phyloP scores from a whole-genome alignment of 2,329 filamentous ascomycete species.

The Scleromitrula shiraiana region DNA sequence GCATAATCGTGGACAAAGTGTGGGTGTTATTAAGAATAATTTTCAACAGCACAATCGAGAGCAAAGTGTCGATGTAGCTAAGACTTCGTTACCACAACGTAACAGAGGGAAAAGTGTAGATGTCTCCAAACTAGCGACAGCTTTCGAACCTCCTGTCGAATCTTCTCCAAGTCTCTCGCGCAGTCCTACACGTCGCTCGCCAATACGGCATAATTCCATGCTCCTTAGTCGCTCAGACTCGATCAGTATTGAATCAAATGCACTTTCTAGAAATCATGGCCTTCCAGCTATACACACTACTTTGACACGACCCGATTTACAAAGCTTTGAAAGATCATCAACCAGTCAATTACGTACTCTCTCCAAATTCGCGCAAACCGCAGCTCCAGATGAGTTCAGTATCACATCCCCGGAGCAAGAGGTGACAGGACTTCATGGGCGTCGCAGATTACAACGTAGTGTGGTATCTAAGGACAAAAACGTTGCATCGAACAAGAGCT shows the following conservation, averaged over 20 bases:
- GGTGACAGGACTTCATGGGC: conserved; percentile 78
- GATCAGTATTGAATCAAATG: conserved; percentile 25
- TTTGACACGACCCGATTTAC: conserved; percentile 63
- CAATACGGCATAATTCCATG: conserved; percentile 50
- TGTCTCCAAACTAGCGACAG: conserved; percentile 8
- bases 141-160: conserved; percentile 6
- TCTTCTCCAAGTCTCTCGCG: conserved; percentile 1
- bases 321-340: conserved; percentile 77
- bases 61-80: conserved; percentile 55
- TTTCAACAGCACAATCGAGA: conserved; percentile 34
- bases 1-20: conserved; percentile 42
- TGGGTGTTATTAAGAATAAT: conserved; percentile 52
- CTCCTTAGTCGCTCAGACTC: conserved; percentile 51
- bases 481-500: conserved; percentile 38
- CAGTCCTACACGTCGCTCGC: conserved; percentile 11
- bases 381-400: conserved; percentile 69
- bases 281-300: conserved; percentile 32
- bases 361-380: conserved; percentile 71
- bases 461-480: conserved; percentile 31
- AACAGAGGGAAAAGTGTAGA: conserved; percentile 22
- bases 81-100: conserved; percentile 37
- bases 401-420: conserved; percentile 74
- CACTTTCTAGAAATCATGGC: conserved; percentile 3
- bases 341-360: conserved; percentile 84
- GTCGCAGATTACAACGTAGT: conserved; percentile 71